A percentile compares a stretch with the other conserved stretches of the same genome.
Conservation (phyloP, 1,284 basidiomycete genomes). For the Lentinus polychrous region DNA sequence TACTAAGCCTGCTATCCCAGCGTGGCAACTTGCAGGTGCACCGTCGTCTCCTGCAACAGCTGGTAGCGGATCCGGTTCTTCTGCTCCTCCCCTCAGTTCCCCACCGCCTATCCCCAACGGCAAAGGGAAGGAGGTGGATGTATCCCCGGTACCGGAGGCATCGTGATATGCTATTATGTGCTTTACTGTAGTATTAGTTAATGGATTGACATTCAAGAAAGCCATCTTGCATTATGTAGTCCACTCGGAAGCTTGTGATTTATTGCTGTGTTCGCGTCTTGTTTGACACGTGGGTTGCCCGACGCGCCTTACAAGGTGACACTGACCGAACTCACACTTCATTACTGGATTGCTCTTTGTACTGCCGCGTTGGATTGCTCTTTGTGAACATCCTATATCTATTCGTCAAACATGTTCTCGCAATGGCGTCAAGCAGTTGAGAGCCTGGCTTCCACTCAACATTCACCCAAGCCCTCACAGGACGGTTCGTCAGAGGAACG, state of each 20-base stretch:
- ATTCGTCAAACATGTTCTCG: constrained; percentile 15
- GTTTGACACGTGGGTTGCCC: not conserved
- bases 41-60: constrained; percentile 17
- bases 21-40: constrained; percentile 71
- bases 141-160: not conserved
- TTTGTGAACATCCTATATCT: not conserved
- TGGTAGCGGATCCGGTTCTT: not conserved
- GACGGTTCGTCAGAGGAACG: constrained; percentile 18
- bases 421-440: constrained; percentile 27
- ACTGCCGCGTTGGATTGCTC: no score
- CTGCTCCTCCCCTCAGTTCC: constrained; percentile 11
- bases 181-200: no score
- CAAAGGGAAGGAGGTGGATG: constrained; percentile 27
- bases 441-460: constrained; percentile 17
- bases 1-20: constrained; percentile 74
- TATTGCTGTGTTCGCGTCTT: not conserved
- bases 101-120: constrained; percentile 17
- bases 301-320: no score
- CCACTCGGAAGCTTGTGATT: not conserved
- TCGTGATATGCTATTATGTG: not conserved
- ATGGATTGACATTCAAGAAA: no score
- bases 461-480: constrained; percentile 22
- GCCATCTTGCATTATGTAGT: no score
- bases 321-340: no score
- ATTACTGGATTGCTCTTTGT: not conserved